Evolutionary conservation across 73 alveolate genomes (phyloP).

Genomic region (Stentor coeruleus): DNA sequence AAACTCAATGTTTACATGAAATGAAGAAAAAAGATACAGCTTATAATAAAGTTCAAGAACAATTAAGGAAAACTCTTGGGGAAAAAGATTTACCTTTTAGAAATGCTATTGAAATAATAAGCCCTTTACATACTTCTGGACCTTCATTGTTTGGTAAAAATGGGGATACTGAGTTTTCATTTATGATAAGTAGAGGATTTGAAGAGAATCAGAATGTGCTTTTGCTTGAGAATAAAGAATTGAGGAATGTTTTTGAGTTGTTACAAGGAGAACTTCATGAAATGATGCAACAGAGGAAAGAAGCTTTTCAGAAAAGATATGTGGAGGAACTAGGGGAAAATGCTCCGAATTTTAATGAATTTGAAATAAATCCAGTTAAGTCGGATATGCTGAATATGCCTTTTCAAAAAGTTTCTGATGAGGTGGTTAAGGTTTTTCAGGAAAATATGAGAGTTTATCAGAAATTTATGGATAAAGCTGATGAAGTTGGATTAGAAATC

Average conservation of each 20-base stretch:
- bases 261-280: slow-evolving; percentile 10
- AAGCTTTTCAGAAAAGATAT: slow-evolving; percentile 19
- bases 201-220: slow-evolving; percentile 23
- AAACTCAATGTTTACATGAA: slow-evolving; percentile 19
- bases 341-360: slow-evolving; percentile 5
- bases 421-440: slow-evolving; percentile 23
- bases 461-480: background rate
- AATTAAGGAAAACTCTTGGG: slow-evolving; percentile 4
- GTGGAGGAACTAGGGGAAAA: slow-evolving; percentile 11
- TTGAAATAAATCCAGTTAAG: background rate
- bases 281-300: slow-evolving; percentile 15
- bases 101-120: slow-evolving; percentile 9
- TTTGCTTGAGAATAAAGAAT: slow-evolving; percentile 20
- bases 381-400: slow-evolving; percentile 13
- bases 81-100: slow-evolving; percentile 29
- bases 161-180: slow-evolving; percentile 27
- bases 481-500: slow-evolving; percentile 8
- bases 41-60: slow-evolving; percentile 25
- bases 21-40: slow-evolving; percentile 23
- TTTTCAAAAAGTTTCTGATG: slow-evolving; percentile 19
- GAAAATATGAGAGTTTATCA: slow-evolving; percentile 25
- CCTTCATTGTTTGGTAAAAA: background rate
- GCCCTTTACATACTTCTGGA: slow-evolving; percentile 10
- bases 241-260: slow-evolving; percentile 10
- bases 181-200: slow-evolving; percentile 20